Conservation (phyloP, 2,329 filamentous ascomycete species). For the Hypocreales sp. region DNA sequence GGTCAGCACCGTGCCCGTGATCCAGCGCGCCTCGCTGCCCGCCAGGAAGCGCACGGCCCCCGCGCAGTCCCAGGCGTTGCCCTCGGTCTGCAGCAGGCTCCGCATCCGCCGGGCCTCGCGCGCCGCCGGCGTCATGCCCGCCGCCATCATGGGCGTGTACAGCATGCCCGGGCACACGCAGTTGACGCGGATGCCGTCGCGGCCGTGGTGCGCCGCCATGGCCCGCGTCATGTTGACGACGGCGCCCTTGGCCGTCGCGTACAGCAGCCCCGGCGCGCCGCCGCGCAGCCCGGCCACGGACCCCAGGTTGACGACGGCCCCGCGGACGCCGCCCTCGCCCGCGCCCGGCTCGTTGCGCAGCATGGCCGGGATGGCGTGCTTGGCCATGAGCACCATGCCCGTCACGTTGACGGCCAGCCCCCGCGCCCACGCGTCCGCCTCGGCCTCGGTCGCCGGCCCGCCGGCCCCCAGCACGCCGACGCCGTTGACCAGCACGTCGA, state of each 20-base stretch:
- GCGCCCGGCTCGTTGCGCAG: conserved; percentile 28
- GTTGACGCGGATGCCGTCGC: conserved; percentile 29
- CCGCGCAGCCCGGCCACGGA: conserved; percentile 40
- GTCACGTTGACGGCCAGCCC: conserved; percentile 46
- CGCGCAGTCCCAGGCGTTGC: conserved; percentile 27
- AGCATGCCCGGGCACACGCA: conserved; percentile 31
- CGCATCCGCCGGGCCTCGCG: conserved; percentile 20
- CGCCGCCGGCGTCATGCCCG: conserved; percentile 23
- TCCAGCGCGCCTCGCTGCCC: conserved; percentile 24
- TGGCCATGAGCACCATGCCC: conserved; percentile 50
- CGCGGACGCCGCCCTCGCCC: conserved; percentile 23
- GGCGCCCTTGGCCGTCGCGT: conserved; percentile 31
- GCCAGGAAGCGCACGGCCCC: conserved; percentile 23
- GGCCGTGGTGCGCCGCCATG: conserved; percentile 33
- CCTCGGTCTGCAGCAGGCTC: conserved; percentile 24
- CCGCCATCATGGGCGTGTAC: conserved; percentile 31
- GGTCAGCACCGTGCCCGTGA: conserved; percentile 23
- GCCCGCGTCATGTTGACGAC: conserved; percentile 35
- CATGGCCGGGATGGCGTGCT: conserved; percentile 47
- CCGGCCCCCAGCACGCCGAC: conserved; percentile 44
- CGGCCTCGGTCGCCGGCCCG: conserved; percentile 44
- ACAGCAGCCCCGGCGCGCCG: conserved; percentile 26
- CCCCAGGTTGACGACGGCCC: conserved; percentile 46
- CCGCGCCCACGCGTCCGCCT: conserved; percentile 40
- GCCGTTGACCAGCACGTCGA: conserved; percentile 51